Base-by-base conservation (phyloP, 345 rosid species). In the Dipteronia sinensis region DNA sequence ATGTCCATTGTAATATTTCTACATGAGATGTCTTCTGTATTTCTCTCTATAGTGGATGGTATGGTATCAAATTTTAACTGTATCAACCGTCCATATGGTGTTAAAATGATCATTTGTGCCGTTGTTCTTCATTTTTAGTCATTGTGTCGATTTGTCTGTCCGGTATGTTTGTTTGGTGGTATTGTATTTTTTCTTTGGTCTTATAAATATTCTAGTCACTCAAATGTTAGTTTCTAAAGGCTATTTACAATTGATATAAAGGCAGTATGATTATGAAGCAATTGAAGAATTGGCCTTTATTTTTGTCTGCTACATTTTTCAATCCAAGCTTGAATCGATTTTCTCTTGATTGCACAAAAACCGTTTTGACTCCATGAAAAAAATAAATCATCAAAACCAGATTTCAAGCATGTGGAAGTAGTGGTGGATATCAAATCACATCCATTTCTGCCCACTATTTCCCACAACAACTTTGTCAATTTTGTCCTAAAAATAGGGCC, bases 51-150 rank as follows among this genome's bases (percentile, higher is more conserved):
- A 72, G 34, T 47, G 68, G 44, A n/a, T n/a, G n/a, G n/a, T n/a
- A n/a, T 65, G 29, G 16, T 51, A 22, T 12, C 3, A 22, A 49
- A 53, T 51, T 31, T 47, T 63, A 19, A 65, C 71, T 51, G 31
- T 66, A 23, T 66, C 56, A 64, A 63, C 44, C 10, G 51, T 75
- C 27, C 44, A 51, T 66, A 66, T 66, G 42, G 78, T 20, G 72
- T 47, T 67, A 31, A 5, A 75, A 51, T 15, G 78, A 65, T 75
- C 63, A 65, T 53, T 15, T 53, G 47, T 4, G 38, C 29, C 29
- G 61, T 17, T 46, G 5, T 8, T 63, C 19, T 19, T 74, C 42
- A 12, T 63, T 42, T 62, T 47, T 44, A 15, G 40, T 55, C 10
- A 2, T 34, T 62, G 17, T 44, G 27, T 9, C 44, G 8, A 51